phyloP scores from a whole-genome alignment of 305 asterid species.

The Solanum hybrid region DNA sequence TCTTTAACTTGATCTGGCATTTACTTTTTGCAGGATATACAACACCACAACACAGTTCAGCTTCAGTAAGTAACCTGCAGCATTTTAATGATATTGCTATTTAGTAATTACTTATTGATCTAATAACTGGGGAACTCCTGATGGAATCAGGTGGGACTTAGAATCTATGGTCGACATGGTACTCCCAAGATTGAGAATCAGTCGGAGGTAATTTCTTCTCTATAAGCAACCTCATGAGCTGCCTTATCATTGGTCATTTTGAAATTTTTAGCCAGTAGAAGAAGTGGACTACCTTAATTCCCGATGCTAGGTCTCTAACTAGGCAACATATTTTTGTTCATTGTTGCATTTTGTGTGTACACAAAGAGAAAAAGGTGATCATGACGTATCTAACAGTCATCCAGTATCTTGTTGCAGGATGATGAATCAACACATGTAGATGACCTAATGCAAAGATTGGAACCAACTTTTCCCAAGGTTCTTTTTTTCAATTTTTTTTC shows the following conservation, averaged over 20 bases:
- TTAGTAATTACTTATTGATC: slow-evolving; percentile 8
- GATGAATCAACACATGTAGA: slow-evolving; percentile 42
- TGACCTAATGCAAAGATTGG: slow-evolving; percentile 43
- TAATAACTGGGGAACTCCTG: slow-evolving; percentile 6
- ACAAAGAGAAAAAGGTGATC: background rate
- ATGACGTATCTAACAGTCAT: slow-evolving; percentile 9
- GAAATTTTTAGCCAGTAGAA: background rate
- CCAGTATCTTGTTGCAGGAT: slow-evolving; percentile 31
- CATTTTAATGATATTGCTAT: background rate
- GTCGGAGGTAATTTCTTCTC: slow-evolving; percentile 36
- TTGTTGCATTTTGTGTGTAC: background rate
- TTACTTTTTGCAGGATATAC: slow-evolving; percentile 7
- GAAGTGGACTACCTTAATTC: background rate
- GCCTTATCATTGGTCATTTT: background rate
- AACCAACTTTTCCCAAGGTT: slow-evolving; percentile 68
- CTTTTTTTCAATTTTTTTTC: slow-evolving; percentile 11
- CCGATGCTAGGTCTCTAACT: background rate
- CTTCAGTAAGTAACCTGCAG: slow-evolving; percentile 6
- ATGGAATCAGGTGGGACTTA: slow-evolving; percentile 35
- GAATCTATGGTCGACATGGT: slow-evolving; percentile 28
- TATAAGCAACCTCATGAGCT: background rate
- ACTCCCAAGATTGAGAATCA: slow-evolving; percentile 26
- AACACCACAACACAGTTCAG: background rate
- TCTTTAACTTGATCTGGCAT: background rate
- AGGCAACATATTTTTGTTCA: background rate